Base-by-base conservation (phyloP, 2,329 filamentous ascomycete species). In the Botrytis pseudocinerea region DNA sequence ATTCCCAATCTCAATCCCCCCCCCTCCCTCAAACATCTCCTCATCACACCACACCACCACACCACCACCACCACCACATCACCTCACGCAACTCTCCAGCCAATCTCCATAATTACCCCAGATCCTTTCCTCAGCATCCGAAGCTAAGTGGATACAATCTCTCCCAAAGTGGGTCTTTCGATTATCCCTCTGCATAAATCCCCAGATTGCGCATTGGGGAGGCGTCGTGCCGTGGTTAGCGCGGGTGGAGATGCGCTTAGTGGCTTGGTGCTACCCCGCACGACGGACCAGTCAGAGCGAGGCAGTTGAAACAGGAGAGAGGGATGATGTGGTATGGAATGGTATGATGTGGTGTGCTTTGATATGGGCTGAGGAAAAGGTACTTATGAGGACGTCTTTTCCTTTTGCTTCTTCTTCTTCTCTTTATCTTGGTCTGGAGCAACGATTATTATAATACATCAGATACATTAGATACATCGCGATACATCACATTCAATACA, bases 71-170 rank as follows among this genome's bases (percentile, higher is more conserved):
- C 35, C 9, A 64, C n/a, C 38, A 28, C 51, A 57, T 62, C 60
- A 62, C 7, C 60, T 62, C 64, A 14, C 42, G 22, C n/a, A 1
- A 42, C 28, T 12, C 62, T 8, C 35, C 9, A 40, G 5, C 40
- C 46, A 54, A 35, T 51, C 65, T 48, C 65, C 65, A 68, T 57
- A 68, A 42, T 68, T 68, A 68, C 65, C 65, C 65, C 65, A 68
- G 65, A 57, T 40, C 14, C 48, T 38, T 48, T 40, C 12, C 48
- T 18, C n/a, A 40, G 32, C 40, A 10, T 25, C 48, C 65, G 25
- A 57, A 51, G 65, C 48, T 32, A 68, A 68, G 48, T 57, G 65
- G 65, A 42, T 68, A 38, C 38, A 38, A 38, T 51, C 32, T 32
- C 32, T 2, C 32, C 32, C 32, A 32, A 32, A 32, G 32, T 3